Base-by-base conservation (phyloP, 1,284 basidiomycete genomes). In the Coniferiporia sulphurascens region DNA sequence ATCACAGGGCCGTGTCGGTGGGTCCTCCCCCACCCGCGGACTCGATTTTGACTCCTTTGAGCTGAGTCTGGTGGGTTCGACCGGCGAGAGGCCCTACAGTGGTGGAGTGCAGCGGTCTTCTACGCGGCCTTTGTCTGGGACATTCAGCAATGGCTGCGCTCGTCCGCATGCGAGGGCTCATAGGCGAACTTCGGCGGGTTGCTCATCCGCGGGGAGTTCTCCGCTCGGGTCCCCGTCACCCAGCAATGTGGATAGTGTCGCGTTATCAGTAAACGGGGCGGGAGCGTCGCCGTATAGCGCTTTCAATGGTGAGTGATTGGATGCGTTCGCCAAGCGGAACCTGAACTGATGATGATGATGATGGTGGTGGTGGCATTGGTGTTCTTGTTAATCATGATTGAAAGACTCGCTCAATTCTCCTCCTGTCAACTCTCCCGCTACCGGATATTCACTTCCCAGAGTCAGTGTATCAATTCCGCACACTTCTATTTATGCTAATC, bases 281-380 rank as follows among this genome's bases (percentile, higher is more conserved):
- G 54, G 54, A 17, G 52, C 45, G n/a, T 59, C 58, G 21, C 58
- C 58, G 12, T 59, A 59, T 38, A 55, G 58, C 36, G 50, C 27
- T 36, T 59, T 53, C 46, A 43, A 41, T 15, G 58, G 58, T 59
- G 44, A 53, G 51, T 17, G 5, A 7, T 9, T 53, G 12, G 9
- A 41, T 2, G 38, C 15, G 9, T 10, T 10, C 38, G 15, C 15
- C 17, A n/a, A 17, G 3, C 44, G 12, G 19, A 46, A 15, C 19
- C 44, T 9, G 12, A n/a, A n/a, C 17, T n/a, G 15, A n/a, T 46
- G 44, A n/a, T 46, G 15, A 46, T 46, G 44, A 19, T 12, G 41
- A 43, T n/a, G 41, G 3, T 12, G 41, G n/a, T n/a, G 27, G 5
- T 27, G 27, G 27, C 27, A 27, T 3, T 27, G 27, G 27, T 27